Percentiles rank a stretch among this genome's conserved stretches.
Evolutionary conservation across 257 asterid species (phyloP).

Genomic region (Solanum sparsipilum): DNA sequence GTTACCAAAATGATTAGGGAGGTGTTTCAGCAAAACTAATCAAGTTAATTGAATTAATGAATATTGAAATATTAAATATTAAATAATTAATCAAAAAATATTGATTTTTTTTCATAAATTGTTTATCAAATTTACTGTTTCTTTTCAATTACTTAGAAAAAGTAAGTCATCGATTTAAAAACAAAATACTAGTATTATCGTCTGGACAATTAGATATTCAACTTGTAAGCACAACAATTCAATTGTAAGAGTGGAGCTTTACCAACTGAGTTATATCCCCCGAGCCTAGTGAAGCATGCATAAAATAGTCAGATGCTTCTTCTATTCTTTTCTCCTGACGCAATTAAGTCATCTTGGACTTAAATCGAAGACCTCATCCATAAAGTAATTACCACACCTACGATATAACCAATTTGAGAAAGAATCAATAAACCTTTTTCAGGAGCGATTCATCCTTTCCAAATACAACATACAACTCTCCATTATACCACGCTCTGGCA

Average conservation of each 20-base stretch:
- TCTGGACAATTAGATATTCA: neutral
- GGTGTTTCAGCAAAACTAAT: too few species aligned
- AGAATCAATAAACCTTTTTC: neutral
- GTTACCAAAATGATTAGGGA: neutral
- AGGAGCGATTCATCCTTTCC: neutral
- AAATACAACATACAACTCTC: neutral
- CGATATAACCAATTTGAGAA: neutral
- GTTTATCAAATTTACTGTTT: too few species aligned
- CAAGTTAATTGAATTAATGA: too few species aligned
- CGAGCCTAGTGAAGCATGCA: neutral
- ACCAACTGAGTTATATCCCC: neutral
- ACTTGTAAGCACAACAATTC: too few species aligned
- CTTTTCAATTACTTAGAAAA: neutral
- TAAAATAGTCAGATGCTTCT: too few species aligned
- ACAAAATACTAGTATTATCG: neutral
- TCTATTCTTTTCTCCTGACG: neutral
- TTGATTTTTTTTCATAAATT: too few species aligned
- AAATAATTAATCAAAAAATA: too few species aligned
- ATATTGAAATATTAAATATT: too few species aligned
- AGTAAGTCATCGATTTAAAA: too few species aligned
- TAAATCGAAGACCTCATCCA: too few species aligned
- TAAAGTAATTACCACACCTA: neutral
- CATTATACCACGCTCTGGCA: neutral
- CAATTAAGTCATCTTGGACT: too few species aligned
- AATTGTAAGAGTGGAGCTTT: neutral